Percentiles rank a stretch among this genome's conserved stretches.
Evolutionary conservation across 2,329 filamentous ascomycete species (phyloP).

Genomic region (Triangularia verruculosa): DNA sequence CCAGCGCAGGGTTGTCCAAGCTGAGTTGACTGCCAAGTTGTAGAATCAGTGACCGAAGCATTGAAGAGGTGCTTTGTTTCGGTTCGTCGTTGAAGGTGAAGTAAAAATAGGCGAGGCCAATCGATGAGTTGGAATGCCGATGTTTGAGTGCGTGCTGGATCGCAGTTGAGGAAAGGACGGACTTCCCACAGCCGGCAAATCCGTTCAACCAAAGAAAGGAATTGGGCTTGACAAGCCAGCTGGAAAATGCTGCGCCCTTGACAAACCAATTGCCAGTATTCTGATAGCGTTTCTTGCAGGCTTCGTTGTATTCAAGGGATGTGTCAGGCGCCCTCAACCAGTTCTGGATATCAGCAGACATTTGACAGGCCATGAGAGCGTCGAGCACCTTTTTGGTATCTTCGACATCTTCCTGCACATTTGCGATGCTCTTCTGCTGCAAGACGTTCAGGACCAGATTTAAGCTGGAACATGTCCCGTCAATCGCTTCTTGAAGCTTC

Average conservation of each 20-base stretch:
- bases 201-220: conserved; percentile 41
- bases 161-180: conserved; percentile 36
- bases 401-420: not conserved
- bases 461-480: not conserved
- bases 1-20: conserved; percentile 18
- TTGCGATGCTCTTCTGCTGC: not conserved
- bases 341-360: conserved; percentile 17
- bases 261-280: conserved; percentile 37
- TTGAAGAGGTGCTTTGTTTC: conserved; percentile 33
- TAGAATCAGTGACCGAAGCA: conserved; percentile 35
- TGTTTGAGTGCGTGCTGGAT: not conserved
- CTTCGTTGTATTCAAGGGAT: conserved; percentile 34
- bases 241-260: conserved; percentile 23
- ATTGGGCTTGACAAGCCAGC: conserved; percentile 29
- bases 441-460: not conserved
- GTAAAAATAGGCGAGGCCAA: conserved; percentile 39
- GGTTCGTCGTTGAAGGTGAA: conserved; percentile 38
- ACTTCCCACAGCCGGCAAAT: conserved; percentile 41
- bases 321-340: conserved; percentile 39
- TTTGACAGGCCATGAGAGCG: not conserved
- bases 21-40: conserved; percentile 33
- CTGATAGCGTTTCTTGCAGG: conserved; percentile 32
- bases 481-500: not conserved
- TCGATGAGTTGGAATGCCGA: conserved; percentile 28
- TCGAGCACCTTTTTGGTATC: not conserved